Conservation (phyloP, 345 rosid genomes). For the Eutrema japonicum region DNA sequence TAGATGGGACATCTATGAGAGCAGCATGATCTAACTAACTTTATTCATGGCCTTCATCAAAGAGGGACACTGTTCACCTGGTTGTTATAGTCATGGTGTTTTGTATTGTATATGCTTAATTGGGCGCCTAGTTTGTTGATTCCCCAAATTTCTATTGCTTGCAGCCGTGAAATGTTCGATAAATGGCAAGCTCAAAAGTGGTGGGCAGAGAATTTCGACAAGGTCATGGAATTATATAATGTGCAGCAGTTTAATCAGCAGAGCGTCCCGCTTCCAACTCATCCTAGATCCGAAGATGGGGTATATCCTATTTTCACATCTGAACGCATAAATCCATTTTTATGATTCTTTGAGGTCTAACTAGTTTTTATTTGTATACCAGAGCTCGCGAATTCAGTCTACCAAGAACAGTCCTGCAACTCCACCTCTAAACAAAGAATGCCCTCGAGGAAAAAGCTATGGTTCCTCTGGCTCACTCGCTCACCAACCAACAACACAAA, state of each 20-base stretch:
- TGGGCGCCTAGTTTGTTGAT: background rate
- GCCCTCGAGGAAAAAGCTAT: slow-evolving; percentile 60
- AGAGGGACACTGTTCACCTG: background rate
- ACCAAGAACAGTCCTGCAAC: slow-evolving; percentile 71
- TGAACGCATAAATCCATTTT: background rate
- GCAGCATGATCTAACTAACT: slow-evolving; percentile 6
- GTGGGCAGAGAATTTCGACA: slow-evolving; percentile 95
- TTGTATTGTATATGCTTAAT: background rate
- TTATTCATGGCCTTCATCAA: slow-evolving; percentile 5
- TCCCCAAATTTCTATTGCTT: slow-evolving; percentile 30
- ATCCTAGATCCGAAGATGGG: slow-evolving; percentile 78
- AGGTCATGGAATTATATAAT: slow-evolving; percentile 92
- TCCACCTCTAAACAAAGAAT: slow-evolving; percentile 78
- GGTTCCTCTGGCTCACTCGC: slow-evolving; percentile 70
- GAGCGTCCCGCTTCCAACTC: slow-evolving; percentile 70
- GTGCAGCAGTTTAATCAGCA: slow-evolving; percentile 77
- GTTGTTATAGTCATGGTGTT: background rate
- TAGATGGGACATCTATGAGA: slow-evolving; percentile 13
- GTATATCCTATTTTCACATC: slow-evolving; percentile 32
- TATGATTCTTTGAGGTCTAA: background rate
- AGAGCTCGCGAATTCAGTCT: slow-evolving; percentile 67
- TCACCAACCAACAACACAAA: slow-evolving; percentile 50
- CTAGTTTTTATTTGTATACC: slow-evolving; percentile 15
- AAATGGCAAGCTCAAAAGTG: slow-evolving; percentile 98
- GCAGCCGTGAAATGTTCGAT: slow-evolving; percentile 92